A percentile compares a stretch with the other conserved stretches of the same genome.
Evolutionary conservation across 345 rosid genomes (phyloP).

Genomic region (Mallotus nudiflorus): DNA sequence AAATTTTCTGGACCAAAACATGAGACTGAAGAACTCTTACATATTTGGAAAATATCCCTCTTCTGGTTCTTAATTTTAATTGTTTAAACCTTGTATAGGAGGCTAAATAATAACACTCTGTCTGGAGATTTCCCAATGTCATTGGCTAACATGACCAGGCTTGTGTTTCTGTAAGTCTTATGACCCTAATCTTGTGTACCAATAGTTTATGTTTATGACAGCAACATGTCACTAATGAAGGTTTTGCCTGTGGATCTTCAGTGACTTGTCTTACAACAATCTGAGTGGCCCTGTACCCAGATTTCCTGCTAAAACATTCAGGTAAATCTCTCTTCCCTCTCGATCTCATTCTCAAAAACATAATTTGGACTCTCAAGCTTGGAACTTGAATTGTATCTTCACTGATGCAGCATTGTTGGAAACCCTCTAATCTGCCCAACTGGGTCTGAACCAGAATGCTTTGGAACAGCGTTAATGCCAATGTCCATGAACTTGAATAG

Average conservation of each 20-base stretch:
- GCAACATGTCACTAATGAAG: not conserved
- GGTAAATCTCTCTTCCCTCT: constrained; percentile 42
- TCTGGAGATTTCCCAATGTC: constrained; percentile 65
- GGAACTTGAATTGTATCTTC: constrained; percentile 8
- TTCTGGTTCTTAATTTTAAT: constrained; percentile 1
- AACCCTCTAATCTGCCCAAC: constrained; percentile 87
- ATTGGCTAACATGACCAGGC: constrained; percentile 84
- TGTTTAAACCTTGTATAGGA: constrained; percentile 46
- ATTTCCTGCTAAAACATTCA: constrained; percentile 88
- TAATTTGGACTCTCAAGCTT: constrained; percentile 3
- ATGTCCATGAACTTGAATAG: constrained; percentile 94
- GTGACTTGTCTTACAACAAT: constrained; percentile 94
- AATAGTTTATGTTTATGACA: not conserved
- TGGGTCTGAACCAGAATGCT: constrained; percentile 88
- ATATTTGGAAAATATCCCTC: not conserved
- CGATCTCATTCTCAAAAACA: constrained; percentile 13
- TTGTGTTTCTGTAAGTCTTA: constrained; percentile 75
- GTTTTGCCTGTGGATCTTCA: constrained; percentile 30
- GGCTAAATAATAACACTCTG: constrained; percentile 89
- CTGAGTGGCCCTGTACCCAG: constrained; percentile 84
- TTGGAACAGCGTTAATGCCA: constrained; percentile 75
- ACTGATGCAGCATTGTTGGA: constrained; percentile 69
- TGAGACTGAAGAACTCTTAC: not conserved
- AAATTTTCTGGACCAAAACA: constrained; percentile 2
- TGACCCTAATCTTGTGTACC: constrained; percentile 1